phyloP scores from a whole-genome alignment of 139 green algal species.

The Chlamydomonas applanata region DNA sequence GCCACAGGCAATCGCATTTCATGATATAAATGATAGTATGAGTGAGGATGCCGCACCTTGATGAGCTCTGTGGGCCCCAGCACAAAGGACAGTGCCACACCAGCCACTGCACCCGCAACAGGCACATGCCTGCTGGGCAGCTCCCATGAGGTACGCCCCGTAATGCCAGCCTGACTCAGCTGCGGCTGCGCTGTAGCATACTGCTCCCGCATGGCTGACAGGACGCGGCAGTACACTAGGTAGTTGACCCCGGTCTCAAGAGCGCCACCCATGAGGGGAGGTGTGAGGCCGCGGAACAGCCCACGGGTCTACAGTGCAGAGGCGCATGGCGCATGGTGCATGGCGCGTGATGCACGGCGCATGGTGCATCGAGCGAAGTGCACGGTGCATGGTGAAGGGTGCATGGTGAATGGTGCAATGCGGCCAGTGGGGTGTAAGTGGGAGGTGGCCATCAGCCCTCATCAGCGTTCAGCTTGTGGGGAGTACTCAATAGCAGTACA shows the following conservation, averaged over 20 bases:
- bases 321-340: too few relatives aligned
- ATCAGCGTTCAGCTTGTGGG: background rate
- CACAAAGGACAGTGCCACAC: conserved; percentile 60
- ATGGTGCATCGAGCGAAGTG: too few relatives aligned
- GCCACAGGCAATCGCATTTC: too few relatives aligned
- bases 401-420: too few relatives aligned
- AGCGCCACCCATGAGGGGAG: conserved; percentile 74
- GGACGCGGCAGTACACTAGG: conserved; percentile 24
- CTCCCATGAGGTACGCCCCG: too few relatives aligned
- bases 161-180: too few relatives aligned
- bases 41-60: conserved; percentile 57
- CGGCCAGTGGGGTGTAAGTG: too few relatives aligned
- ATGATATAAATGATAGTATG: too few relatives aligned
- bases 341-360: too few relatives aligned
- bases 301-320: conserved; percentile 39
- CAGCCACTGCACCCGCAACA: conserved; percentile 55
- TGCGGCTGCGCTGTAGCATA: background rate
- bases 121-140: background rate
- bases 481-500: background rate
- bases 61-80: conserved; percentile 75
- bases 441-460: background rate
- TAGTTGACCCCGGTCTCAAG: conserved; percentile 83
- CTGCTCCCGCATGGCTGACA: background rate
- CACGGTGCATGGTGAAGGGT: too few relatives aligned
- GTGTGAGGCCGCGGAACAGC: conserved; percentile 66